These are phyloP conservation scores for Helicocarpus griseus DNA, from an alignment of 2,329 filamentous ascomycete genomes.

Conservation along the genomic window DNA sequence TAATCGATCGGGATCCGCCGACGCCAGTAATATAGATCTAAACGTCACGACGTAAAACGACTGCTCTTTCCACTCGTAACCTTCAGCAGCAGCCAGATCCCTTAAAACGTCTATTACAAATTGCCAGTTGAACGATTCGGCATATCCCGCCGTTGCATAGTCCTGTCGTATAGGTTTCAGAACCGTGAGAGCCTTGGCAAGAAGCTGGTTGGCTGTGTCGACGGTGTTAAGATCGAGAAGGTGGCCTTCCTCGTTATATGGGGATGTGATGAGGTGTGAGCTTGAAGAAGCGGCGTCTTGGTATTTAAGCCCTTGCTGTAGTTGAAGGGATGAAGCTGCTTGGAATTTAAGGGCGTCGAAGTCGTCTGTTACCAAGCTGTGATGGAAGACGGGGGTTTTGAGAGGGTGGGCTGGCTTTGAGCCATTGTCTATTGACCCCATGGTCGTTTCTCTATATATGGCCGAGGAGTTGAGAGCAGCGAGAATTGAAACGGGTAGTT, in stretches of 20 bases:
- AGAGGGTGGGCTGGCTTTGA: not conserved
- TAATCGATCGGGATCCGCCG: constrained; percentile 58
- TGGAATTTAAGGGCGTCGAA: constrained; percentile 26
- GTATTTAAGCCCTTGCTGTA: constrained; percentile 14
- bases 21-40: constrained; percentile 59
- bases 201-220: constrained; percentile 54
- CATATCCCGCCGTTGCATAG: constrained; percentile 69
- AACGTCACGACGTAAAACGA: constrained; percentile 81
- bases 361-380: constrained; percentile 24
- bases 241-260: constrained; percentile 62
- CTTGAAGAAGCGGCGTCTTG: constrained; percentile 13
- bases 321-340: constrained; percentile 25
- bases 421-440: not conserved
- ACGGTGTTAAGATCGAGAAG: constrained; percentile 62
- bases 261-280: constrained; percentile 55
- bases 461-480: not conserved
- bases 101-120: constrained; percentile 50
- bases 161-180: constrained; percentile 55
- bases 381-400: constrained; percentile 17
- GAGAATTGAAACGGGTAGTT: not conserved
- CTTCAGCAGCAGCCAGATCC: constrained; percentile 39
- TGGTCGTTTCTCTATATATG: not conserved
- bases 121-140: constrained; percentile 68
- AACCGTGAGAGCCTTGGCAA: constrained; percentile 60
- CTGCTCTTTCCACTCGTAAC: constrained; percentile 48